Percentiles rank a stretch among this genome's conserved stretches.
phyloP scores from a whole-genome alignment of 129 eudicot genomes.

The Arctium lappa region DNA sequence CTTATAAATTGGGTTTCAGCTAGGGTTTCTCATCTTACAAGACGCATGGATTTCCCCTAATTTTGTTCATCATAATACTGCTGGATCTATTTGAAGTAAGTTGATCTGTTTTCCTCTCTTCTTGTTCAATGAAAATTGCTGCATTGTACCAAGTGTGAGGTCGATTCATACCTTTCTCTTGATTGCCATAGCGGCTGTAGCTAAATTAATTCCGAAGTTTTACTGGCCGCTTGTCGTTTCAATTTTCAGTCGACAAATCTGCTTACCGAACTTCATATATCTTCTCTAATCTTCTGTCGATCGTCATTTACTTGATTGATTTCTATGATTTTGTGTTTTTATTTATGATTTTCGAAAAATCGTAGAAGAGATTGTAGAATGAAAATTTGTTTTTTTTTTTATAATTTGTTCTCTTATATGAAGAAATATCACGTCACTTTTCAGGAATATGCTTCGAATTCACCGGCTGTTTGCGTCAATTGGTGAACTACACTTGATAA shows the following conservation, averaged over 20 bases:
- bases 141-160: slow-evolving; percentile 32
- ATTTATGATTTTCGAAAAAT: not conserved
- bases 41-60: not conserved
- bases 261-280: slow-evolving; percentile 39
- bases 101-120: not conserved
- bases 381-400: not conserved
- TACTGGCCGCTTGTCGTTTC: slow-evolving; percentile 37
- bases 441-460: slow-evolving; percentile 20
- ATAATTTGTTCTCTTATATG: not conserved
- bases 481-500: not conserved
- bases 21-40: not conserved
- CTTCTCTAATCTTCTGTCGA: not conserved
- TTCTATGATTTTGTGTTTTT: not conserved
- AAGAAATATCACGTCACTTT: not conserved
- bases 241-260: slow-evolving; percentile 27
- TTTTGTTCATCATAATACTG: not conserved
- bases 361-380: not conserved
- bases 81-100: not conserved
- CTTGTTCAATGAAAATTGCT: not conserved
- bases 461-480: too few species aligned
- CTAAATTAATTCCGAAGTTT: slow-evolving; percentile 23
- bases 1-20: not conserved
- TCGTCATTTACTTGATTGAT: not conserved
- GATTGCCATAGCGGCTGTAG: slow-evolving; percentile 38
- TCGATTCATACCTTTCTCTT: slow-evolving; percentile 19